phyloP scores from a whole-genome alignment of 345 rosid species.

The Isatis tinctoria region DNA sequence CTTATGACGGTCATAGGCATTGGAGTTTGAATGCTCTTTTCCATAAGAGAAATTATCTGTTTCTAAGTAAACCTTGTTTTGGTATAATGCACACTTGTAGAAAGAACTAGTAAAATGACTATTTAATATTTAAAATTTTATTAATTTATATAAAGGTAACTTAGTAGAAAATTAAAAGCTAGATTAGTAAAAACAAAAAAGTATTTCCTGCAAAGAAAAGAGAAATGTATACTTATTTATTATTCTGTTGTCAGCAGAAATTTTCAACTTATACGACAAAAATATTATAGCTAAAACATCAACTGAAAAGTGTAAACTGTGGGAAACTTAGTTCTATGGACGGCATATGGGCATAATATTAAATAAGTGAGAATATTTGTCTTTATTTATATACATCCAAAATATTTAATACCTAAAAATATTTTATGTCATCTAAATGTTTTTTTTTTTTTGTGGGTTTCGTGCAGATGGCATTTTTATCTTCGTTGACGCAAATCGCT shows the following conservation, averaged over 20 bases:
- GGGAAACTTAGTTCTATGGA: neutral
- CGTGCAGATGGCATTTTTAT: constrained; percentile 62
- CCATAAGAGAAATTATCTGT: too few species aligned
- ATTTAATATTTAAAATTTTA: neutral
- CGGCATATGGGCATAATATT: neutral
- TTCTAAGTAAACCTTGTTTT: neutral
- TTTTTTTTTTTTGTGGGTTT: neutral
- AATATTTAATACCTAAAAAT: neutral
- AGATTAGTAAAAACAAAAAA: neutral
- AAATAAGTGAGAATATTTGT: neutral
- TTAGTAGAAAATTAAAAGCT: neutral
- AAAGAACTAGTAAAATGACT: too few species aligned
- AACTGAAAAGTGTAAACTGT: neutral
- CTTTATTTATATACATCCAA: neutral
- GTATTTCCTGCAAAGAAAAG: neutral
- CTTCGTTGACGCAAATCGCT: constrained; percentile 53
- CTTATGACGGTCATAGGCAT: neutral
- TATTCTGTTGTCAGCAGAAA: neutral
- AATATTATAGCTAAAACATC: neutral
- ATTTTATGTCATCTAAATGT: neutral
- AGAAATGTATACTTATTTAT: neutral
- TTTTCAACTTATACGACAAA: neutral
- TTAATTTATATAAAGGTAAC: neutral
- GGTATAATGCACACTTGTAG: neutral
- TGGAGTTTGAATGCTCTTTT: neutral